Evolutionary conservation across 768 basidiomycete species (phyloP), one percentile per base, ranked within the genome.

Genomic region (Panus rudis): DNA sequence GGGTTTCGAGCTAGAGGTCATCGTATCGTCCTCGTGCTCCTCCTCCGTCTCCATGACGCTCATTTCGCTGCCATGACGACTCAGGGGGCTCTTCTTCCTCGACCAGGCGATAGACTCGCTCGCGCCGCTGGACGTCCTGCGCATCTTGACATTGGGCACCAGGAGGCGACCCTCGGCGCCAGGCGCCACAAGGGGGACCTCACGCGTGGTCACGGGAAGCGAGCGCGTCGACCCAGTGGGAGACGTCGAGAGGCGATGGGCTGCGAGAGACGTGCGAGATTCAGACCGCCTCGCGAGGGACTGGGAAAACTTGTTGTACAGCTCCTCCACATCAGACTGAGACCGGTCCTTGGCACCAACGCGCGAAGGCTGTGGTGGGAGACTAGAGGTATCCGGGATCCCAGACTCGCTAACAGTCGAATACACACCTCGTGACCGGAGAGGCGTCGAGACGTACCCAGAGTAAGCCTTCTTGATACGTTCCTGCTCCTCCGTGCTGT

Each of bases 141-240:
- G 66, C 51, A 59, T 63, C 48, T 64, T 60, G 25, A 73, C 63
- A 28, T 72, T 63, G 3, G 74, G 75, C 10, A 76, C 71, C 3
- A 84, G 67, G 10, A 86, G 69, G 46, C 76, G 79, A 42, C 82
- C 84, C 57, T 84, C 72, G 0, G 77, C 80, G 31, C 73, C 75
- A 5, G 68, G 69, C 47, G 72, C 68, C n/a, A 86, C 56, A 3
- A 86, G 60, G 4, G 71, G 67, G 4, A 72, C 75, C 55, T 78
- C 79, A 27, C 71, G 69, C 33, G 68, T 62, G 30, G 64, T 48
- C 2, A 66, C 65, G 35, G 64, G 60, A 16, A 63, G 48, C 0
- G 70, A 68, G 3, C 64, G 56, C 3, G 69, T 52, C 2, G 66
- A 61, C 10, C 63, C 59, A 2, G 69, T 59, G 16, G 65, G 46